Conservation (phyloP, 2,329 filamentous ascomycete species). For the Colletotrichum simmondsii region DNA sequence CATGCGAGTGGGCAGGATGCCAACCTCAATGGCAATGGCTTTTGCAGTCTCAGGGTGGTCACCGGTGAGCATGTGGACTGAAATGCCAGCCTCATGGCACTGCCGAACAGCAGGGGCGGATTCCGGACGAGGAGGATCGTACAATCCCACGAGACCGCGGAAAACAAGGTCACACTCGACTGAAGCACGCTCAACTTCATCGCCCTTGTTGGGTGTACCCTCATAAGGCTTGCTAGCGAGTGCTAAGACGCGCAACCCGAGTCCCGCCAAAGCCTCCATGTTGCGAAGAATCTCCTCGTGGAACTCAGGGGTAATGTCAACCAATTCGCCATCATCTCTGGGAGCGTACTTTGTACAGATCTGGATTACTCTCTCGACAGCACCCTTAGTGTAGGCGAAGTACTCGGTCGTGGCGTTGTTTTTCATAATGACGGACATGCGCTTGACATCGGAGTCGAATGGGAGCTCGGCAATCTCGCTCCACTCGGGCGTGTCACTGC, state of each 20-base stretch:
- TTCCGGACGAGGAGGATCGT: constrained; percentile 77
- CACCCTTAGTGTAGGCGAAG: constrained; percentile 67
- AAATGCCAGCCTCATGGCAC: constrained; percentile 72
- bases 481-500: constrained; percentile 59
- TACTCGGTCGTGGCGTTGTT: constrained; percentile 46
- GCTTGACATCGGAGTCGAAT: constrained; percentile 79
- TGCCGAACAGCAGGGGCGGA: constrained; percentile 68
- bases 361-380: constrained; percentile 74
- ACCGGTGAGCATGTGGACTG: constrained; percentile 76
- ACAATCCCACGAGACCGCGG: constrained; percentile 75
- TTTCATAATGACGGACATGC: constrained; percentile 76
- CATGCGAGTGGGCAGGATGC: constrained; percentile 64
- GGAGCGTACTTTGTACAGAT: constrained; percentile 60
- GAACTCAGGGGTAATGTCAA: constrained; percentile 60
- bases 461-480: constrained; percentile 72
- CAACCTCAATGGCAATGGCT: constrained; percentile 71
- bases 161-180: constrained; percentile 72
- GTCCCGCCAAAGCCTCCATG: constrained; percentile 71
- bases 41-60: constrained; percentile 73
- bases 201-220: constrained; percentile 48
- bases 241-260: constrained; percentile 75
- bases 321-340: constrained; percentile 39
- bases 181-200: constrained; percentile 60
- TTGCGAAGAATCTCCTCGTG: constrained; percentile 68
- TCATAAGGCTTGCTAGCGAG: constrained; percentile 63